phyloP scores from a whole-genome alignment of 228 moss, liverwort and hornwort genomes.

The Sphagnum fallax region DNA sequence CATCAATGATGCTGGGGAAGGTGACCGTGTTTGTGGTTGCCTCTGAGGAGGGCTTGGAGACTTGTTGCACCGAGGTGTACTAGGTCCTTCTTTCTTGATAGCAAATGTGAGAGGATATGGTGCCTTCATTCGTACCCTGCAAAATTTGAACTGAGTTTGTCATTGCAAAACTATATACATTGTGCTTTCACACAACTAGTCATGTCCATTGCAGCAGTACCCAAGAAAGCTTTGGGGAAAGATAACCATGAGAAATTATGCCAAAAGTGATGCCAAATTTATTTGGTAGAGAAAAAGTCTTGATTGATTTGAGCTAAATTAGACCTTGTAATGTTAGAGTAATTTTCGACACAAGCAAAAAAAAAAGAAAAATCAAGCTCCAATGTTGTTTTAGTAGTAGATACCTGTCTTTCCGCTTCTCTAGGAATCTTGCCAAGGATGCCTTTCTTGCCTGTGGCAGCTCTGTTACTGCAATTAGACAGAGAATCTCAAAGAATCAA shows the following conservation, averaged over 20 bases:
- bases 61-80: constrained; percentile 13
- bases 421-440: constrained; percentile 76
- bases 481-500: background rate
- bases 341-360: background rate
- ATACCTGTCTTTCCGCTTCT: constrained; percentile 89
- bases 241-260: background rate
- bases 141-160: background rate
- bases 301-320: too few species aligned
- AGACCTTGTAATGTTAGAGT: too few species aligned
- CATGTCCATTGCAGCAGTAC: too few species aligned
- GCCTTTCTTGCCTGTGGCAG: constrained; percentile 87
- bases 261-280: too few species aligned
- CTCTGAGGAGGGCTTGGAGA: constrained; percentile 20
- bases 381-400: background rate
- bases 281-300: too few species aligned
- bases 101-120: constrained; percentile 10
- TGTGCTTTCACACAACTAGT: background rate
- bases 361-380: background rate
- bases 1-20: constrained; percentile 11
- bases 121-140: constrained; percentile 19
- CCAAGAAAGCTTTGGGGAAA: too few species aligned
- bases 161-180: background rate
- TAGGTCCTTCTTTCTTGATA: constrained; percentile 17
- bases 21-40: constrained; percentile 21
- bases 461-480: constrained; percentile 20